These are phyloP conservation scores for Penicillium sp. DNA, from an alignment of 2,329 filamentous ascomycete species.

Conservation along the genomic window DNA sequence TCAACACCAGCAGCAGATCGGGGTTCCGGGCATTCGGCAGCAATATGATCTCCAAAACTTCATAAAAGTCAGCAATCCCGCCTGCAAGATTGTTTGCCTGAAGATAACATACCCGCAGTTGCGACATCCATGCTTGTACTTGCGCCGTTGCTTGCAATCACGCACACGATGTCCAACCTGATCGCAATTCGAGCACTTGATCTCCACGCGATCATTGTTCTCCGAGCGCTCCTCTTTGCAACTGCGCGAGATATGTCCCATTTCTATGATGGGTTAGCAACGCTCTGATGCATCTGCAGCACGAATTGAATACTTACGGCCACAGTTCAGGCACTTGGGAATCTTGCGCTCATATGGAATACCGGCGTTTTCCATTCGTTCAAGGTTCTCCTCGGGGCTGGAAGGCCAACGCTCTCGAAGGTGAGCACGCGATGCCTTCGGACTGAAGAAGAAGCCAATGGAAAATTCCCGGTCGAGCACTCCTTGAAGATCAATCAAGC, in stretches of 20 bases:
- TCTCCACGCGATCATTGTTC: conserved; percentile 41
- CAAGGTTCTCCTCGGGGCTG: conserved; percentile 51
- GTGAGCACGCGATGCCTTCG: conserved; percentile 48
- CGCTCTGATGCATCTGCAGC: background rate
- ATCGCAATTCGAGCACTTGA: conserved; percentile 53
- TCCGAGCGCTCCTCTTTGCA: conserved; percentile 49
- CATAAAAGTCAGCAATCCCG: conserved; percentile 18
- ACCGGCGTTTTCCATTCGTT: conserved; percentile 53
- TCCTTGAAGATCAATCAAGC: conserved; percentile 54
- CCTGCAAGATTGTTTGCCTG: background rate
- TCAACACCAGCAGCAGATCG: conserved; percentile 46
- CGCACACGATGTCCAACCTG: conserved; percentile 50
- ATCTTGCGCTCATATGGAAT: conserved; percentile 51
- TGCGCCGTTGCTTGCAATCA: conserved; percentile 45
- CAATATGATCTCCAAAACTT: conserved; percentile 47
- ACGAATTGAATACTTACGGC: conserved; percentile 32
- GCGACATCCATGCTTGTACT: conserved; percentile 48
- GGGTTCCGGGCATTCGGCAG: conserved; percentile 50
- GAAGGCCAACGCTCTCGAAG: conserved; percentile 52
- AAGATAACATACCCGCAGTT: conserved; percentile 49
- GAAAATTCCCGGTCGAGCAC: conserved; percentile 52
- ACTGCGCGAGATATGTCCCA: conserved; percentile 49
- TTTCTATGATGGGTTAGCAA: conserved; percentile 32
- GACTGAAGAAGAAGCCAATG: conserved; percentile 50
- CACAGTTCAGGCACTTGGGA: conserved; percentile 53